These are phyloP conservation scores for Colletotrichum endophyticum DNA, from an alignment of 2,329 filamentous ascomycete genomes.

Conservation along the genomic window DNA sequence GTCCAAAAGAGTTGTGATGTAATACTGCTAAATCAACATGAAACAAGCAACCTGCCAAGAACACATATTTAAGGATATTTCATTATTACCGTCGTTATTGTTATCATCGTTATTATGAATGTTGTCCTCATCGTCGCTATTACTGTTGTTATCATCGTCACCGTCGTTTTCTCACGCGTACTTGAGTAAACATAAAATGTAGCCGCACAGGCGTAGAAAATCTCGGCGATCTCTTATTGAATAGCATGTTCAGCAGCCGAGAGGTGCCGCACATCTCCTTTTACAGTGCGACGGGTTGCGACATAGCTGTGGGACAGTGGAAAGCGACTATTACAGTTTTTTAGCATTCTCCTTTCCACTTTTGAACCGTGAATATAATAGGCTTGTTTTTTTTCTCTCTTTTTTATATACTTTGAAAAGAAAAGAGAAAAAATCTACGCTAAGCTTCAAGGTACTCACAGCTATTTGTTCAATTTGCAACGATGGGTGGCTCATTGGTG, in stretches of 20 bases:
- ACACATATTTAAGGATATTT: no score
- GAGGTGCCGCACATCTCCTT: neutral
- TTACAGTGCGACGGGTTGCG: neutral
- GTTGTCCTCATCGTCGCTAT: accelerated
- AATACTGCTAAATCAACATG: no score
- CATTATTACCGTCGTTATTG: accelerated
- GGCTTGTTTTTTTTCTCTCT: no score
- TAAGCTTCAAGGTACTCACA: neutral
- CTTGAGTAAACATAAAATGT: accelerated
- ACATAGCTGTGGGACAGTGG: no score
- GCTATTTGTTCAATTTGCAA: accelerated
- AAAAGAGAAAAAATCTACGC: no score
- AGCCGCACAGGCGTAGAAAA: no score
- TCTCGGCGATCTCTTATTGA: no score
- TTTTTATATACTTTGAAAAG: no score
- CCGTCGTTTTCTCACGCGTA: no score
- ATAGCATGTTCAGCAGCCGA: neutral
- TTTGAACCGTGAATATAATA: no score
- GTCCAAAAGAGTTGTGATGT: no score
- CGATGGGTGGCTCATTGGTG: neutral
- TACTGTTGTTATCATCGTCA: no score
- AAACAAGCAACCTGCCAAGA: accelerated
- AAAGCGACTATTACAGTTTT: neutral
- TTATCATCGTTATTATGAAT: accelerated
- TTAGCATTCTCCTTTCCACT: neutral